phyloP scores from a whole-genome alignment of 768 basidiomycete genomes.

The Kwoniella newhampshirensis region DNA sequence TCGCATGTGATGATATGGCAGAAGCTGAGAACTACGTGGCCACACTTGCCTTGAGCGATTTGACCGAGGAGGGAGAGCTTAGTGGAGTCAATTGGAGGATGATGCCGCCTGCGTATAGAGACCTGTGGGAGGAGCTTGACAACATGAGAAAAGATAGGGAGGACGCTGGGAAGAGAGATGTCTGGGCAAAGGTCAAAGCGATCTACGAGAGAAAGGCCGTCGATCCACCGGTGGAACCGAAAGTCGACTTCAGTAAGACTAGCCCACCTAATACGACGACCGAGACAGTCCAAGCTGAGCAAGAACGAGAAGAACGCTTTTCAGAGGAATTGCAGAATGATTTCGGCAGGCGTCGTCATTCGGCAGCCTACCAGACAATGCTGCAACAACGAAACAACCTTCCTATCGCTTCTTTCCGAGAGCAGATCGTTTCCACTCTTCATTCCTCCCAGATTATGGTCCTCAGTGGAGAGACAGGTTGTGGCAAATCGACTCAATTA shows the following conservation, averaged over 20 bases:
- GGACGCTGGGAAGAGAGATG: conserved; percentile 64
- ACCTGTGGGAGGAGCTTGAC: conserved; percentile 91
- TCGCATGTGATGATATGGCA: conserved; percentile 71
- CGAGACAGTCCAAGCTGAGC: neutral
- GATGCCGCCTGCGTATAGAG: conserved; percentile 78
- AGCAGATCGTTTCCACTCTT: conserved; percentile 68
- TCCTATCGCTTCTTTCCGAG: conserved; percentile 81
- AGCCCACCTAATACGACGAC: neutral
- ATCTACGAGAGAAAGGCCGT: conserved; percentile 58
- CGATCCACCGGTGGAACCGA: neutral
- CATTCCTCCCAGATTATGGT: conserved; percentile 80
- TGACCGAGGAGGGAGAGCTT: conserved; percentile 55
- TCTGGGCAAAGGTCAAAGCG: conserved; percentile 69
- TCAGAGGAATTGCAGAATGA: conserved; percentile 62
- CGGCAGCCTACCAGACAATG: conserved; percentile 79
- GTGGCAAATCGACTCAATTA: conserved; percentile 95
- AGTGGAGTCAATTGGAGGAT: conserved; percentile 64
- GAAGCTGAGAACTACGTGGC: conserved; percentile 92
- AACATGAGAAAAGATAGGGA: conserved; percentile 62
- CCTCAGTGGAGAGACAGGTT: conserved; percentile 78
- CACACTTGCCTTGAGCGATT: conserved; percentile 75
- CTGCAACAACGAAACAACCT: conserved; percentile 74
- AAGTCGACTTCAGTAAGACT: neutral
- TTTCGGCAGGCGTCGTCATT: conserved; percentile 65
- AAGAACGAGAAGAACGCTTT: conserved; percentile 8